A percentile compares a stretch with the other conserved stretches of the same genome.
Conservation (phyloP, 1,284 basidiomycete genomes). For the Austroboletus niveus region DNA sequence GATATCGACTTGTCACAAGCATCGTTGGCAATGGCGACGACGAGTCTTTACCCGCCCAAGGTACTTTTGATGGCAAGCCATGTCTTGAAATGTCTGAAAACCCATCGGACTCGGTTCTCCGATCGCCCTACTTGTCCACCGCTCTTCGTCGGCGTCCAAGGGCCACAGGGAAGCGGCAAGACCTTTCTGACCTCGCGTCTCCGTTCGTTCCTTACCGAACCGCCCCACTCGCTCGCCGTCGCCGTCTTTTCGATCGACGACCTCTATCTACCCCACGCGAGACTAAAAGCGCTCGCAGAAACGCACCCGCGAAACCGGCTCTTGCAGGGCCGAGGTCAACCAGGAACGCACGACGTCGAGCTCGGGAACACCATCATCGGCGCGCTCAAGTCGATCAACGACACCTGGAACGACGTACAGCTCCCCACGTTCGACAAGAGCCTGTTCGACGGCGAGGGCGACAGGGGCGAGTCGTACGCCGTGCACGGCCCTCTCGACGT, state of each 20-base stretch:
- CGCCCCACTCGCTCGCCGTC: constrained; percentile 54
- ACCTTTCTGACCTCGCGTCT: constrained; percentile 65
- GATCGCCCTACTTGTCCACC: constrained; percentile 35
- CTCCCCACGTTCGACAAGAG: constrained; percentile 90
- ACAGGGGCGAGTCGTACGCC: constrained; percentile 49
- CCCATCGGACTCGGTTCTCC: constrained; percentile 26
- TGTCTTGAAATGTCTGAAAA: constrained; percentile 39
- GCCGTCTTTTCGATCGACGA: constrained; percentile 83
- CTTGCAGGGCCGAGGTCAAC: constrained; percentile 77
- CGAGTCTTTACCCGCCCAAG: constrained; percentile 19
- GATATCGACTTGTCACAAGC: background rate
- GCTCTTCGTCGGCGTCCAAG: constrained; percentile 79
- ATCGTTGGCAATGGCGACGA: constrained; percentile 11
- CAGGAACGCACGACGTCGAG: constrained; percentile 81
- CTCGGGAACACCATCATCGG: constrained; percentile 58
- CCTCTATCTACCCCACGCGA: constrained; percentile 73
- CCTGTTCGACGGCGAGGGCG: constrained; percentile 75
- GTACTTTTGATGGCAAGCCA: constrained; percentile 44
- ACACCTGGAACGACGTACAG: constrained; percentile 37
- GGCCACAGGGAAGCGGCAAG: constrained; percentile 86
- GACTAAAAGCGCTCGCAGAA: constrained; percentile 52
- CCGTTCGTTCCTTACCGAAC: constrained; percentile 44
- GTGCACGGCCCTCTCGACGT: constrained; percentile 66
- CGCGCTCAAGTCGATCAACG: constrained; percentile 49
- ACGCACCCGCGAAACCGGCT: constrained; percentile 60